Base-by-base conservation (phyloP, 805 yeast genomes). In the Pichia insulana region DNA sequence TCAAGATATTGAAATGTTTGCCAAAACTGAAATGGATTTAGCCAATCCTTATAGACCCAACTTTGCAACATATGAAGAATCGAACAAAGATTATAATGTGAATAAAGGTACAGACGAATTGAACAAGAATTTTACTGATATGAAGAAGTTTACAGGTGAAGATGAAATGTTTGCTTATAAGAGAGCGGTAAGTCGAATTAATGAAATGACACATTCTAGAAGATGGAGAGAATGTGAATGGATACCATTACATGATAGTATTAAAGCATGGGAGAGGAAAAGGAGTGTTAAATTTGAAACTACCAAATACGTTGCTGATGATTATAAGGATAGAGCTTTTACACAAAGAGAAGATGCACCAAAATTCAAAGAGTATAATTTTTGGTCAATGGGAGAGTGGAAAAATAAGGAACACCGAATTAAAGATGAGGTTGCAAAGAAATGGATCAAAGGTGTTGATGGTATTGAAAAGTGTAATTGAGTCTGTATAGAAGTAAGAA, bases 81-180 rank as follows among this genome's bases (percentile, higher is more conserved):
- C 67, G 20, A 57, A 54, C 34, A 60, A 62, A 36, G 61, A 58
- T 15, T 69, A 55, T 34, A 51, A 56, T 43, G 59, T 49, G 44
- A 47, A 13, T 35, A 31, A 36, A 10, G 46, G 43, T 25, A 40
- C 47, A 6, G 43, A 39, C 8, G 51, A 50, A 16, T 41, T 57
- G 31, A 45, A 50, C 20, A 60, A 61, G 10, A 65, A 76, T 50
- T 76, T 68, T 50, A 65, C 71, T 12, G 68, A 77, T 40, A 56
- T 70, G 16, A 63, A 66, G 10, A 76, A 78, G 9, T 82, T 81
- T 51, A 81, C 87, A 0, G 89, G 89, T 19, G 86, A 82, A 51
- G 89, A 81, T 58, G 89, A 82, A 54, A 71, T 70, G 61, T 81
- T 81, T 60, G 87, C 89, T 3, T 81, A 72, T 52, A 76, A 75